A percentile compares a stretch with the other conserved stretches of the same genome.
phyloP scores from a whole-genome alignment of 352 stramenopile species.

The Globisporangium ultimum region DNA sequence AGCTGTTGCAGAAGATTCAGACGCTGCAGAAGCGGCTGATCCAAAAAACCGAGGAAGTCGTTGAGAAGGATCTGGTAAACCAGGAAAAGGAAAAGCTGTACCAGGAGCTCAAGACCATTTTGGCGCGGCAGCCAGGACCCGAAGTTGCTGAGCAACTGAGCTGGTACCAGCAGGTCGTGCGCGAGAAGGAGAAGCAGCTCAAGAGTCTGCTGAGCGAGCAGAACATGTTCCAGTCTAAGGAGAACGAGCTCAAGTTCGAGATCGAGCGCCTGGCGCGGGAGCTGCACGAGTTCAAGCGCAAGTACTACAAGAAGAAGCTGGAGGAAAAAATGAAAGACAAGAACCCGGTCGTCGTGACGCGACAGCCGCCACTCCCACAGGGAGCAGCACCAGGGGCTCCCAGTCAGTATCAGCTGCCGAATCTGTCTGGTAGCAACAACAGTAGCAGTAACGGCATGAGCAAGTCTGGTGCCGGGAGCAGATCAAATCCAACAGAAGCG shows the following conservation, averaged over 20 bases:
- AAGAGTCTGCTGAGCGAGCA: constrained; percentile 96
- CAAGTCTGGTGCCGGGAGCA: constrained; percentile 10
- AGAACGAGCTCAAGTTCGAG: constrained; percentile 95
- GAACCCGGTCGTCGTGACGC: constrained; percentile 29
- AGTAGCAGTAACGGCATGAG: constrained; percentile 7
- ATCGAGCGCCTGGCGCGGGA: constrained; percentile 90
- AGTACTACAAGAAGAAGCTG: constrained; percentile 94
- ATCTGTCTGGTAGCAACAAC: constrained; percentile 17
- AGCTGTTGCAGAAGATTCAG: constrained; percentile 97
- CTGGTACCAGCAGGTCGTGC: constrained; percentile 94
- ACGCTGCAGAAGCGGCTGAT: constrained; percentile 94
- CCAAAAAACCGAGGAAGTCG: constrained; percentile 93
- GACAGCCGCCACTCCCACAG: constrained; percentile 11
- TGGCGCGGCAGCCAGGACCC: constrained; percentile 90
- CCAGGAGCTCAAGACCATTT: constrained; percentile 91
- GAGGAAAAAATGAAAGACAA: constrained; percentile 82
- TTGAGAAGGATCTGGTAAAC: constrained; percentile 94
- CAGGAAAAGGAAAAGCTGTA: constrained; percentile 96
- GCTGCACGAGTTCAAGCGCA: constrained; percentile 93
- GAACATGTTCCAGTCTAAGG: constrained; percentile 95
- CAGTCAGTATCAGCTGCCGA: constrained; percentile 30
- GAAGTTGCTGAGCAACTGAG: constrained; percentile 95
- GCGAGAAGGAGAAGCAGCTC: constrained; percentile 96
- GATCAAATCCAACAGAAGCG: constrained; percentile 55
- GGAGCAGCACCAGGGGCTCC: background rate